Evolutionary conservation across 345 rosid genomes (phyloP).

Genomic region (Corchorus olitorius): DNA sequence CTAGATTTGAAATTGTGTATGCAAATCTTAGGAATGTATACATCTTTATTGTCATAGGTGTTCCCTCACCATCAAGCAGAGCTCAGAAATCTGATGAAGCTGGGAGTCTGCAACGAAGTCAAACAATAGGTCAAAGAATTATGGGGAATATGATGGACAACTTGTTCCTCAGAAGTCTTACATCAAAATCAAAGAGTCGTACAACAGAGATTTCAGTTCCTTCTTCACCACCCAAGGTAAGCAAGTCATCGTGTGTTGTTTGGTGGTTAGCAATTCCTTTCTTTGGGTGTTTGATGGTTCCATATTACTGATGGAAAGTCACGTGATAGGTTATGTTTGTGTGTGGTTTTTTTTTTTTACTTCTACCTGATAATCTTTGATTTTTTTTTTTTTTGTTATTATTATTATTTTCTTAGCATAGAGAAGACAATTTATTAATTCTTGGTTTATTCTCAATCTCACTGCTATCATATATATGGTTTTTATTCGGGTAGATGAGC

Average conservation of each 20-base stretch:
- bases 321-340: background rate
- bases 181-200: constrained; percentile 69
- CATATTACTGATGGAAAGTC: background rate
- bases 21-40: background rate
- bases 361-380: too few relatives aligned
- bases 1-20: background rate
- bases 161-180: constrained; percentile 73
- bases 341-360: background rate
- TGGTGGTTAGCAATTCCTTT: background rate
- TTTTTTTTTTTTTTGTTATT: too few relatives aligned
- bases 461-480: background rate
- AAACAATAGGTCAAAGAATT: constrained; percentile 82
- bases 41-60: constrained; percentile 46
- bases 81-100: constrained; percentile 59
- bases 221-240: constrained; percentile 79
- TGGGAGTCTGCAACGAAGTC: constrained; percentile 59
- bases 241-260: constrained; percentile 6
- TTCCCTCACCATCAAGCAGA: constrained; percentile 84
- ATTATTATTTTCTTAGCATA: background rate
- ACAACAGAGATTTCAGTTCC: constrained; percentile 64
- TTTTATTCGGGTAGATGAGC: background rate
- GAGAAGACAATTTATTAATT: constrained; percentile 1
- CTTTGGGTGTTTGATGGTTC: background rate
- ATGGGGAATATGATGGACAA: constrained; percentile 91
- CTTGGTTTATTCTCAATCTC: constrained; percentile 4